Evolutionary conservation across 306 rosid genomes (phyloP).

Genomic region (Fragaria ananassa): DNA sequence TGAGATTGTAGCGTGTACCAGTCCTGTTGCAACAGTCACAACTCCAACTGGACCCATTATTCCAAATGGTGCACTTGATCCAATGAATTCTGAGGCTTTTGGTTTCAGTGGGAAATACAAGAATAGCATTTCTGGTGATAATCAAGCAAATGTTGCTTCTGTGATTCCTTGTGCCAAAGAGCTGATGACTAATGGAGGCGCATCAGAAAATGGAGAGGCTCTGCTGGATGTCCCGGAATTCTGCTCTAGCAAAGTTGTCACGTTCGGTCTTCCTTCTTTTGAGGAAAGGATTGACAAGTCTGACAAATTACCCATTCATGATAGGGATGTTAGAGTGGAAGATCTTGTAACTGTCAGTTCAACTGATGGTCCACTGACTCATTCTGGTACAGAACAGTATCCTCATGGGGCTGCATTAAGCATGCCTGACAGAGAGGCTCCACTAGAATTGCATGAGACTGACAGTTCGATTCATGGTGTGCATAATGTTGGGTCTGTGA

Average conservation of each 20-base stretch:
- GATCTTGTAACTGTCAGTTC: conserved; percentile 5
- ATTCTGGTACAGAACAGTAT: conserved; percentile 24
- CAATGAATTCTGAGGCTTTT: conserved; percentile 20
- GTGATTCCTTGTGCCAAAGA: conserved; percentile 25
- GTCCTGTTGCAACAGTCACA: conserved; percentile 18
- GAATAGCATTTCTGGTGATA: conserved; percentile 31
- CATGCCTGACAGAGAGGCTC: conserved; percentile 25
- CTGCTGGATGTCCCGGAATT: conserved; percentile 19
- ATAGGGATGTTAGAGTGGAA: conserved; percentile 26
- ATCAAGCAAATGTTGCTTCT: conserved; percentile 26
- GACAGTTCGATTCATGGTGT: conserved; percentile 13
- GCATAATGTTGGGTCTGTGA: conserved; percentile 15
- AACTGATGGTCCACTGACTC: conserved; percentile 22
- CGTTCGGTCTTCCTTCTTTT: conserved; percentile 14
- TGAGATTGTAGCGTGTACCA: conserved; percentile 21
- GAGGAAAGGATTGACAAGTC: conserved; percentile 21
- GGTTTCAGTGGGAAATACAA: conserved; percentile 13
- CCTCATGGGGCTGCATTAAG: conserved; percentile 15
- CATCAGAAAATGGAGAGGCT: conserved; percentile 17
- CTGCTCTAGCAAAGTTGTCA: conserved; percentile 9
- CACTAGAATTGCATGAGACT: conserved; percentile 15
- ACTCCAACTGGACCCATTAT: conserved; percentile 19
- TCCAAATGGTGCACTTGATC: conserved; percentile 24
- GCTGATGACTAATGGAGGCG: conserved; percentile 26
- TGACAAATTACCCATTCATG: conserved; percentile 19